A percentile compares a stretch with the other conserved stretches of the same genome.
phyloP scores from a whole-genome alignment of 371 early-diverging fungal genomes.

The Circinella umbellata region DNA sequence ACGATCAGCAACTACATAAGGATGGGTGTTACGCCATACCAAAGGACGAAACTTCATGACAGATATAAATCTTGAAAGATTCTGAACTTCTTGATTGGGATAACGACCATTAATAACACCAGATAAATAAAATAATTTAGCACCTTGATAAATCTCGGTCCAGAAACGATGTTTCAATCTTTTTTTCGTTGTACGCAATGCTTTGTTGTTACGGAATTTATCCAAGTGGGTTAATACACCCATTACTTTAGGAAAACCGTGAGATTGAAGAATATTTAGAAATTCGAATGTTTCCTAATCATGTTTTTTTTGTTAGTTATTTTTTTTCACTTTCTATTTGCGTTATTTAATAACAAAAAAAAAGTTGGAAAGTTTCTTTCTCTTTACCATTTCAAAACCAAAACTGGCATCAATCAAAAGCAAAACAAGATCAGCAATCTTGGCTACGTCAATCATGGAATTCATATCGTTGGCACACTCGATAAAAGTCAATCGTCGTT shows the following conservation, averaged over 20 bases:
- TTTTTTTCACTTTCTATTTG: no score
- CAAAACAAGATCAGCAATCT: slow-evolving; percentile 97
- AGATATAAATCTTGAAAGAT: slow-evolving; percentile 95
- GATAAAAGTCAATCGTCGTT: slow-evolving; percentile 94
- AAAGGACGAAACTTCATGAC: slow-evolving; percentile 97
- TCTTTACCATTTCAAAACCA: slow-evolving; percentile 94
- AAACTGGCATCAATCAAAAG: slow-evolving; percentile 96
- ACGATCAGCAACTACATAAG: slow-evolving; percentile 95
- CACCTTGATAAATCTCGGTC: slow-evolving; percentile 98
- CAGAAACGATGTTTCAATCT: slow-evolving; percentile 96
- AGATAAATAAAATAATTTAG: slow-evolving; percentile 95
- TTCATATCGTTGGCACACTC: slow-evolving; percentile 97
- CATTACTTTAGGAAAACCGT: slow-evolving; percentile 98
- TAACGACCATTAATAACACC: slow-evolving; percentile 95
- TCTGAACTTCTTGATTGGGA: slow-evolving; percentile 90
- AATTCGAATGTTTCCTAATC: slow-evolving; percentile 97
- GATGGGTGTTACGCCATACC: slow-evolving; percentile 95
- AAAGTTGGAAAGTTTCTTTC: neutral
- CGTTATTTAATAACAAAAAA: neutral
- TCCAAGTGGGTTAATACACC: slow-evolving; percentile 96
- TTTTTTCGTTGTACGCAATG: slow-evolving; percentile 90
- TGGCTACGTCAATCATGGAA: slow-evolving; percentile 97
- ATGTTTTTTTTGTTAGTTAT: neutral
- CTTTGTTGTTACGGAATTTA: slow-evolving; percentile 90
- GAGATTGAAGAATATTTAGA: slow-evolving; percentile 95